These are phyloP conservation scores for Lepiota venenata DNA, from an alignment of 768 basidiomycete genomes.

Conservation along the genomic window DNA sequence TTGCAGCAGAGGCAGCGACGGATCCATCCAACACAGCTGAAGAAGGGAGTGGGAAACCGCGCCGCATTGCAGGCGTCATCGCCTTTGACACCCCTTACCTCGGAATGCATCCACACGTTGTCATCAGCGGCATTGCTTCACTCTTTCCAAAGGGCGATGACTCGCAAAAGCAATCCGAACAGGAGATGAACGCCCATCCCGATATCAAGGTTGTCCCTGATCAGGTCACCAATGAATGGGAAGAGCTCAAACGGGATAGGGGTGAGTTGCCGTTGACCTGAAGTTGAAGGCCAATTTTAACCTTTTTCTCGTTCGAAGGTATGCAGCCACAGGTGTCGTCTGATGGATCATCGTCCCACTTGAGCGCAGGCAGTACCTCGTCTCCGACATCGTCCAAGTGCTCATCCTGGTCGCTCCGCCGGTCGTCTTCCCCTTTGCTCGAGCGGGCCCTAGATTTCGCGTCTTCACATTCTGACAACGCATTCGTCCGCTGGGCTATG, in stretches of 20 bases:
- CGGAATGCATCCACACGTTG: conserved; percentile 62
- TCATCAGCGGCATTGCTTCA: conserved; percentile 52
- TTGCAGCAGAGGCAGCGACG: conserved; percentile 54
- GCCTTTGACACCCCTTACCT: conserved; percentile 59
- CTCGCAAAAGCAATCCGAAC: conserved; percentile 27
- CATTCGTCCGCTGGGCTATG: conserved; percentile 44
- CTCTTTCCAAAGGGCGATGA: conserved; percentile 37
- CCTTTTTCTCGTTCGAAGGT: conserved; percentile 5
- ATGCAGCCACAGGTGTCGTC: conserved; percentile 15
- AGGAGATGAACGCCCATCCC: conserved; percentile 39
- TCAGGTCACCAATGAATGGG: conserved; percentile 48
- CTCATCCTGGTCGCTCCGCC: conserved; percentile 12
- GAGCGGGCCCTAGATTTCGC: conserved; percentile 36
- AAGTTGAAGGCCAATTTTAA: not conserved
- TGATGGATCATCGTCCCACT: conserved; percentile 14
- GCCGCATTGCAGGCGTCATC: conserved; percentile 49
- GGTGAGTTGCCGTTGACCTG: conserved; percentile 21
- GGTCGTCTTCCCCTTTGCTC: conserved; percentile 25
- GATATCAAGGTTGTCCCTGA: conserved; percentile 42
- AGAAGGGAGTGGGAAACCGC: conserved; percentile 26
- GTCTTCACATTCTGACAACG: conserved; percentile 37
- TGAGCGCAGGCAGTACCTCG: conserved; percentile 10
- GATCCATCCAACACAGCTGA: conserved; percentile 30
- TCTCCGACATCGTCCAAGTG: conserved; percentile 9
- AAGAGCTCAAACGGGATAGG: conserved; percentile 34